Conservation (phyloP, 2,329 filamentous ascomycete species). For the Sarocladiaceae sp. region DNA sequence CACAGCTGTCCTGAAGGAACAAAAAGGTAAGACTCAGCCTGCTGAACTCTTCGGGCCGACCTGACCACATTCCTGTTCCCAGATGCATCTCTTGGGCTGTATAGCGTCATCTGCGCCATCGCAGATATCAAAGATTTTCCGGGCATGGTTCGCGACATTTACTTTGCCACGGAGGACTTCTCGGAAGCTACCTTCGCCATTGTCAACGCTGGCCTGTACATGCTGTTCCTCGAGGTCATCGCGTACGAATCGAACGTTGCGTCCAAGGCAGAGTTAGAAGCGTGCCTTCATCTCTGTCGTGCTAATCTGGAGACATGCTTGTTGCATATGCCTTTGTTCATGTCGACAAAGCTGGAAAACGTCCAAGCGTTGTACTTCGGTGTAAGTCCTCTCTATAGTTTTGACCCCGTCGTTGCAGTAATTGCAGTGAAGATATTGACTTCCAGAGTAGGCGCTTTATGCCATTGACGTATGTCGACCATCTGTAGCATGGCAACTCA, state of each 20-base stretch:
- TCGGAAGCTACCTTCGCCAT: slow-evolving; percentile 44
- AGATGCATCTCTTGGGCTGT: slow-evolving; percentile 42
- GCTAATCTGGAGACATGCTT: slow-evolving; percentile 45
- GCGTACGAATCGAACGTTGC: slow-evolving; percentile 14
- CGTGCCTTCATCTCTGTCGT: slow-evolving; percentile 29
- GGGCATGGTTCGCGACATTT: slow-evolving; percentile 41
- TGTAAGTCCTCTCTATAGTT: slow-evolving; percentile 35
- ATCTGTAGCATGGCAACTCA: slow-evolving; percentile 58
- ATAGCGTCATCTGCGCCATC: slow-evolving; percentile 43
- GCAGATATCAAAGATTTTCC: slow-evolving; percentile 43
- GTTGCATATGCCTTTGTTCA: slow-evolving; percentile 47
- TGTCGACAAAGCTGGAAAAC: slow-evolving; percentile 47
- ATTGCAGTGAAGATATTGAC: too few relatives aligned
- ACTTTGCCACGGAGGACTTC: slow-evolving; percentile 46
- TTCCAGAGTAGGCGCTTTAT: slow-evolving; percentile 52
- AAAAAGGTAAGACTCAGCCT: slow-evolving; percentile 31
- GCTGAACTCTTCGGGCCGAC: not conserved
- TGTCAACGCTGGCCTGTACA: slow-evolving; percentile 43
- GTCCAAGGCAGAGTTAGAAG: not conserved
- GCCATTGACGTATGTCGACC: slow-evolving; percentile 56
- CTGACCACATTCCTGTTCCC: not conserved
- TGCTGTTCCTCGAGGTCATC: slow-evolving; percentile 42
- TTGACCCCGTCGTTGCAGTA: too few relatives aligned
- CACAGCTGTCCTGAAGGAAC: slow-evolving; percentile 39
- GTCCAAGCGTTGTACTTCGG: slow-evolving; percentile 54